Base-by-base conservation (phyloP, 108 stramenopile genomes). In the Cylindrotheca fusiformis region DNA sequence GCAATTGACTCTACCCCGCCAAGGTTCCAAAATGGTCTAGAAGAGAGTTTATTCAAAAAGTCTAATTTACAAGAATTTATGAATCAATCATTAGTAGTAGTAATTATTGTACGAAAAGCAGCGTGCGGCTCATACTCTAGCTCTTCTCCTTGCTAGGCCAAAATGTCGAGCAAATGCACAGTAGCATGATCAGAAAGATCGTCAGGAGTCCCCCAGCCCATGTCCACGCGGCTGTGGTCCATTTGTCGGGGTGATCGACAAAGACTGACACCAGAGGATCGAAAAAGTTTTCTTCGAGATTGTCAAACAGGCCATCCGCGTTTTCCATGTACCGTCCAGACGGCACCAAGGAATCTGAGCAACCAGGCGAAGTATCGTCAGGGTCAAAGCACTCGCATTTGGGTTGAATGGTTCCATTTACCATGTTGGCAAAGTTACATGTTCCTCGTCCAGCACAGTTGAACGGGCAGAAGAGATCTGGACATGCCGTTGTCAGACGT, bases 201-300 rank as follows among this genome's bases (percentile, higher is more conserved):
- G 83, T 76, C 46, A 93, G 61, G 29, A 93, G 59, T 23, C 85
- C 91, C 29, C 84, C 83, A 8, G 86, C 88, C 91, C 91, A 93
- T 3, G 84, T 84, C 91, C 91, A 93, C 21, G 72, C 69, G 23
- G 84, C 75, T 10, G 83, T 83, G 20, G 82, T 86, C 91, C 91
- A 93, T 29, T 78, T 80, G 65, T 90, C 85, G 1, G 88, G 88
- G 57, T 93, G 84, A 63, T 93, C 91, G 2, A 86, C 83, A 79
- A 93, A 93, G n/a, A 90, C 86, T 18, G 88, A 77, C 47, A 90
- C 71, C 17, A 93, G 61, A 2, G 88, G 88, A 63, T 93, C 91
- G 60, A 93, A 93, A 53, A 88, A 90, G 49, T 79, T 79, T 27
- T 89, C 81, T 68, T 86, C 77, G 50, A 88, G 41, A 36, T 80